phyloP scores from a whole-genome alignment of 139 green algal species.

The Chlorella sp. region DNA sequence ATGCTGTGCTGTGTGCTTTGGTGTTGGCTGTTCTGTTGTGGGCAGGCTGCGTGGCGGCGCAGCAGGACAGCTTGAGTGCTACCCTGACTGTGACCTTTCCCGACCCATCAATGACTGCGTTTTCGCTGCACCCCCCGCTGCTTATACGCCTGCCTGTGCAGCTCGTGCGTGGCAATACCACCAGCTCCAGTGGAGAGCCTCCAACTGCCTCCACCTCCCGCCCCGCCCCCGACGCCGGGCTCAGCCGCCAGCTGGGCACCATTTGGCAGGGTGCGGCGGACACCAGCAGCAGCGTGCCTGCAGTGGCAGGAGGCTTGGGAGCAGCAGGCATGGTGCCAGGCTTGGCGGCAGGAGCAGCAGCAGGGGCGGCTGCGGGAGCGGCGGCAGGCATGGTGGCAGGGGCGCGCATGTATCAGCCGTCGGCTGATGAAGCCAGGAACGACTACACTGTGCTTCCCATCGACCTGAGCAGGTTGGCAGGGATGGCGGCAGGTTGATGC shows the following conservation, averaged over 20 bases:
- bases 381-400: neutral
- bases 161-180: no score
- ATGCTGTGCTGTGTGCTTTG: neutral
- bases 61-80: no score
- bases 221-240: no score
- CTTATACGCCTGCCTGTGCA: no score
- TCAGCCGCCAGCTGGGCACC: no score
- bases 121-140: no score
- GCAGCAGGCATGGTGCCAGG: no score
- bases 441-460: slow-evolving; percentile 43
- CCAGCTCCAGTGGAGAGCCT: no score
- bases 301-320: neutral
- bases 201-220: no score
- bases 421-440: slow-evolving; percentile 31
- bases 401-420: neutral
- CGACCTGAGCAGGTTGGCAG: slow-evolving; percentile 23
- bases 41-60: neutral
- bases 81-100: no score
- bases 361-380: neutral
- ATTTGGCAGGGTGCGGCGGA: no score
- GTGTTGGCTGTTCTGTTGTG: neutral
- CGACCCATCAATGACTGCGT: no score
- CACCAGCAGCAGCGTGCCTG: neutral
- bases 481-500: neutral
- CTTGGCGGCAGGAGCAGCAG: neutral